Evolutionary conservation across 2,329 filamentous ascomycete species (phyloP), one percentile per base, ranked within the genome.

Genomic region (Penicillium sp.): DNA sequence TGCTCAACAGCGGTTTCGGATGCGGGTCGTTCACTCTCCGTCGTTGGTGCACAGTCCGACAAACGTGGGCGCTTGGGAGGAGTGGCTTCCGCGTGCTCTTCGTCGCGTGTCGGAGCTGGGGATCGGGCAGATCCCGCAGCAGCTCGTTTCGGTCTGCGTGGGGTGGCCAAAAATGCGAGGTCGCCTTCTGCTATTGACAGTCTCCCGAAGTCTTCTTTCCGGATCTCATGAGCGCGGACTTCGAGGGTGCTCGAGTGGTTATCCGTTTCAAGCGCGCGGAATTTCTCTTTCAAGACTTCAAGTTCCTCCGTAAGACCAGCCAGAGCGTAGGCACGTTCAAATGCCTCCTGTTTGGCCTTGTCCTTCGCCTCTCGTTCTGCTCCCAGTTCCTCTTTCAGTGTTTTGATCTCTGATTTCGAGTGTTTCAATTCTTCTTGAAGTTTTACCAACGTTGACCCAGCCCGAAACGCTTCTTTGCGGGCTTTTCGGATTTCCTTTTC

Each of bases 391-490:
- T 81, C 77, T 65, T 82, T 82, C 23, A 81, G 70, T 10, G 75
- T 69, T 60, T 76, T 80, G 27, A 81, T 68, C 57, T 80, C 79
- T 1, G 62, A 65, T 55, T 72, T 72, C 6, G 69, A 65, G 23
- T 75, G 67, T 46, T 77, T 77, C 23, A 79, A 58, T 55, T 79
- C 75, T 55, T 84, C 82, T 62, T 84, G 81, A 8, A 77, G 64
- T 61, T 83, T 82, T 2, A 85, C 77, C 27, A 84, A 59, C 3
- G 74, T 72, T 2, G 82, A 82, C 7, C 80, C 79, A 7, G 80
- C 78, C 48, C 81, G 82, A 63, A 83, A 84, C 1, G 81, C 80
- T 61, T 84, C 82, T 65, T 84, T 85, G 18, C 80, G 73, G 39
- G 79, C 74, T 49, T 78, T 78, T 42, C 80, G 73, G 32, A 84